phyloP scores from a whole-genome alignment of 2,329 filamentous ascomycete species.

The Alternaria panax region DNA sequence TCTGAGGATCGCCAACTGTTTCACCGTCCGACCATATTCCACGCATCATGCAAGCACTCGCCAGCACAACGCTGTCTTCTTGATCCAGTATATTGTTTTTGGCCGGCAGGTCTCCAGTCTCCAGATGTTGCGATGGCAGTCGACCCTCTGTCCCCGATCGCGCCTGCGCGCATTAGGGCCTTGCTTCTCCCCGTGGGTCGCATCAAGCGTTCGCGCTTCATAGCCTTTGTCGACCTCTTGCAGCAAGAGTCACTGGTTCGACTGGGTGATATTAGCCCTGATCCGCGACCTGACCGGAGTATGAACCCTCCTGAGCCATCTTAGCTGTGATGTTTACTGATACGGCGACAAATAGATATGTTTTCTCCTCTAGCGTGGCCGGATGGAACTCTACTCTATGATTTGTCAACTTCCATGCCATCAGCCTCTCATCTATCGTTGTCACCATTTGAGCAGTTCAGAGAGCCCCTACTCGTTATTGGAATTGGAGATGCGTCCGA shows the following conservation, averaged over 20 bases:
- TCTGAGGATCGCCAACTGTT: slow-evolving; percentile 24
- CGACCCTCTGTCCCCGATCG: slow-evolving; percentile 84
- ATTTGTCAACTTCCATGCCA: slow-evolving; percentile 80
- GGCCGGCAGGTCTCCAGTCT: slow-evolving; percentile 29
- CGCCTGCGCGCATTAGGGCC: slow-evolving; percentile 88
- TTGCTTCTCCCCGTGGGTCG: slow-evolving; percentile 86
- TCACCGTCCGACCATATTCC: slow-evolving; percentile 30
- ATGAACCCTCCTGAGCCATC: slow-evolving; percentile 50
- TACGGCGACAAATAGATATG: slow-evolving; percentile 69
- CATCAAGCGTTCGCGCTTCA: slow-evolving; percentile 82
- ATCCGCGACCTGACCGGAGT: slow-evolving; percentile 87
- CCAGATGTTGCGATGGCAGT: slow-evolving; percentile 75
- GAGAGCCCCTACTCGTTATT: slow-evolving; percentile 82
- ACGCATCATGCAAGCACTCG: slow-evolving; percentile 30
- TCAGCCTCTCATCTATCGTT: slow-evolving; percentile 80
- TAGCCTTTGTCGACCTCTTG: slow-evolving; percentile 78
- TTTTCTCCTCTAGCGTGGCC: slow-evolving; percentile 92
- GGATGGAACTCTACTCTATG: slow-evolving; percentile 84
- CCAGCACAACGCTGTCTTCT: slow-evolving; percentile 12
- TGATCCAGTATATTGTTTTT: slow-evolving; percentile 19
- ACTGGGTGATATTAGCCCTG: slow-evolving; percentile 84
- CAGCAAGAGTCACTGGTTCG: slow-evolving; percentile 81
- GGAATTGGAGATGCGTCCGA: slow-evolving; percentile 84
- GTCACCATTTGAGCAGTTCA: slow-evolving; percentile 88
- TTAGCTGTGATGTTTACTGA: slow-evolving; percentile 39